Percentiles rank a stretch among this genome's conserved stretches.
phyloP scores from a whole-genome alignment of 2,329 filamentous ascomycete genomes.

The Septoria linicola region DNA sequence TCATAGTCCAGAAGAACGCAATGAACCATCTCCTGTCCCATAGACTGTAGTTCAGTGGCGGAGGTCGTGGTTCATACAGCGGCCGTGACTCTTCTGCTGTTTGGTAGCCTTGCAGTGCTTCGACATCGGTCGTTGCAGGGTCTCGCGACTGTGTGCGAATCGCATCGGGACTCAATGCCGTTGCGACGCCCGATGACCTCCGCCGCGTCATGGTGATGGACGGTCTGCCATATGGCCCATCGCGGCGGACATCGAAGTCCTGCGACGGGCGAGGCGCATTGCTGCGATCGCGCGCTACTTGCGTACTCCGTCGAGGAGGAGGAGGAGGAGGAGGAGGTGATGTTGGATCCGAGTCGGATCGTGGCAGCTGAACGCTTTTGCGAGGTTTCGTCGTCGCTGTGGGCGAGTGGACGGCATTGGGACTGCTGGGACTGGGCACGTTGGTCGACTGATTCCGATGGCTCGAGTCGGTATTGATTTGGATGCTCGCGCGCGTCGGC shows the following conservation, averaged over 20 bases:
- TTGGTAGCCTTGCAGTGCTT: constrained; percentile 15
- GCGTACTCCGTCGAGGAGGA: constrained; percentile 18
- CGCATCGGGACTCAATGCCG: background rate
- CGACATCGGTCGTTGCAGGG: constrained; percentile 15
- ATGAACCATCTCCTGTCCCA: constrained; percentile 56
- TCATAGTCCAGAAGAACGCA: constrained; percentile 59
- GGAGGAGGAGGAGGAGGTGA: too few species aligned
- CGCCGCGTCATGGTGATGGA: constrained; percentile 36
- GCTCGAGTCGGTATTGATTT: constrained; percentile 3
- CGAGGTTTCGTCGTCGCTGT: constrained; percentile 29
- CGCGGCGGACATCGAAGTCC: constrained; percentile 35
- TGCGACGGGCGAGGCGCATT: constrained; percentile 25
- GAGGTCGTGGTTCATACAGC: constrained; percentile 43
- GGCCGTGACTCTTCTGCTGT: constrained; percentile 19
- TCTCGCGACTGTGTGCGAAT: constrained; percentile 8
- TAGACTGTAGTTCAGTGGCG: constrained; percentile 57
- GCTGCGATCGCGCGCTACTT: constrained; percentile 20
- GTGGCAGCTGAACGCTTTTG: constrained; percentile 42
- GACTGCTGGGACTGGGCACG: background rate
- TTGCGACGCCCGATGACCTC: constrained; percentile 23
- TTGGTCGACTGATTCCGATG: background rate
- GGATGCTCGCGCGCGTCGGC: constrained; percentile 16
- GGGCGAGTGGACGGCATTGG: background rate
- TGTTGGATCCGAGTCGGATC: constrained; percentile 8
- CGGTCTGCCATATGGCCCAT: constrained; percentile 37